Conservation (phyloP, 2,329 filamentous ascomycete species). For the Apiospora malaysiana region DNA sequence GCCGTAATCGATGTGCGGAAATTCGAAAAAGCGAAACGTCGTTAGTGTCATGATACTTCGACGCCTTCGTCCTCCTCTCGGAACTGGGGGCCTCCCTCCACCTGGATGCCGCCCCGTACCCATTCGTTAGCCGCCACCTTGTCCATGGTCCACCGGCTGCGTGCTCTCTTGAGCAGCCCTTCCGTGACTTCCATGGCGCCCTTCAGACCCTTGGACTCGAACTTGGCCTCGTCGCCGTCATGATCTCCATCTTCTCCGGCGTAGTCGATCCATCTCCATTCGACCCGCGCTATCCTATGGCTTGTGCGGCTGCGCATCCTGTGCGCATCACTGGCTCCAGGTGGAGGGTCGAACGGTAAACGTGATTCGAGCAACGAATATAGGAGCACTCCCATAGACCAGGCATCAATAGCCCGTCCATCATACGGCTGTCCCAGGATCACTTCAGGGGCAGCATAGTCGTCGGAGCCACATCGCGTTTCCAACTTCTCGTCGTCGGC, state of each 20-base stretch:
- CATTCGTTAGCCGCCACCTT: constrained; percentile 76
- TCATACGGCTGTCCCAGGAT: constrained; percentile 96
- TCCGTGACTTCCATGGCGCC: constrained; percentile 85
- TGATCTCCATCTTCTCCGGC: constrained; percentile 87
- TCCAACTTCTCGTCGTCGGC: constrained; percentile 87
- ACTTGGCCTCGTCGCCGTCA: constrained; percentile 68
- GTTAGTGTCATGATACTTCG: constrained; percentile 49
- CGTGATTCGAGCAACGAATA: constrained; percentile 94
- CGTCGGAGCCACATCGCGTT: constrained; percentile 93
- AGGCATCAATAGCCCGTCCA: constrained; percentile 88
- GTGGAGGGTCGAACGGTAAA: constrained; percentile 89
- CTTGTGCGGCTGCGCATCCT: constrained; percentile 82
- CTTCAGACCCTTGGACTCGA: constrained; percentile 68
- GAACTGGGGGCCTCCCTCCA: constrained; percentile 67
- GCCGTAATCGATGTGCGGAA: background rate
- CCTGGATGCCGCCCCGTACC: constrained; percentile 75
- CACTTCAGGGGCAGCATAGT: constrained; percentile 96
- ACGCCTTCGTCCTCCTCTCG: constrained; percentile 64
- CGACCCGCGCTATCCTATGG: constrained; percentile 92
- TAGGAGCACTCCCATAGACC: constrained; percentile 91
- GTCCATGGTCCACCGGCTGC: constrained; percentile 76
- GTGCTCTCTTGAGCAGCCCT: constrained; percentile 80
- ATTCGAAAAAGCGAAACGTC: background rate
- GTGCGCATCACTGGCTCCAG: constrained; percentile 76
- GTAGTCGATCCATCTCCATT: constrained; percentile 94